Percentiles rank a stretch among this genome's conserved stretches.
phyloP scores from a whole-genome alignment of 805 yeast genomes.

The Zygosaccharomyces rouxii region DNA sequence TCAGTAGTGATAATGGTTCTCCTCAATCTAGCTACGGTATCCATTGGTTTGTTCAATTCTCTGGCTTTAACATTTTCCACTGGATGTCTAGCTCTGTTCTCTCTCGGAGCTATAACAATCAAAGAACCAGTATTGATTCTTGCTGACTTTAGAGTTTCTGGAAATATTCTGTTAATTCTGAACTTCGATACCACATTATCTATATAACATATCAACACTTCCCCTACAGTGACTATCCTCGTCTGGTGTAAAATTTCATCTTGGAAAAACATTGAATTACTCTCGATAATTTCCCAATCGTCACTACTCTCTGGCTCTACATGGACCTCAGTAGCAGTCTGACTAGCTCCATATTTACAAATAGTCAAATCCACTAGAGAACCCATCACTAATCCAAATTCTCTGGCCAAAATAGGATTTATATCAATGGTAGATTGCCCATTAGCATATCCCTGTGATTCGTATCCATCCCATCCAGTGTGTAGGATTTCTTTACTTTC shows the following conservation, averaged over 20 bases:
- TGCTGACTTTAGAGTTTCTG: slow-evolving; percentile 40
- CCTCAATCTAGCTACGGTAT: not conserved
- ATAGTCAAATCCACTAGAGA: slow-evolving; percentile 13
- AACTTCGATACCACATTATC: slow-evolving; percentile 57
- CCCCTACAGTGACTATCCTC: slow-evolving; percentile 61
- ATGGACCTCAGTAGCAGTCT: slow-evolving; percentile 51
- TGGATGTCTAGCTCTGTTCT: slow-evolving; percentile 31
- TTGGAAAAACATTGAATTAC: slow-evolving; percentile 75
- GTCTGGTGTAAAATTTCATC: slow-evolving; percentile 72
- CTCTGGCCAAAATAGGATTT: slow-evolving; percentile 24
- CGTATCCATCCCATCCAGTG: slow-evolving; percentile 32
- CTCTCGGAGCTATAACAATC: slow-evolving; percentile 72
- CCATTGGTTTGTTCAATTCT: slow-evolving; percentile 19
- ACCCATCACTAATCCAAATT: slow-evolving; percentile 9
- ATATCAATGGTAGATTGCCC: slow-evolving; percentile 19
- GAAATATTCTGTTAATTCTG: slow-evolving; percentile 45
- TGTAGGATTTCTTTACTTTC: slow-evolving; percentile 8
- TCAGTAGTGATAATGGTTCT: slow-evolving; percentile 1
- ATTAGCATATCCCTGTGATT: slow-evolving; percentile 16
- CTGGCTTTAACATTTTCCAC: slow-evolving; percentile 13
- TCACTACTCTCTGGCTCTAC: slow-evolving; percentile 71
- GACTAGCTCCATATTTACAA: slow-evolving; percentile 13
- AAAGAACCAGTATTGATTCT: slow-evolving; percentile 61
- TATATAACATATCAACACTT: slow-evolving; percentile 65
- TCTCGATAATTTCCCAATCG: slow-evolving; percentile 90